phyloP scores from a whole-genome alignment of 2,329 filamentous ascomycete genomes.

The Akanthomyces uredinophilus region DNA sequence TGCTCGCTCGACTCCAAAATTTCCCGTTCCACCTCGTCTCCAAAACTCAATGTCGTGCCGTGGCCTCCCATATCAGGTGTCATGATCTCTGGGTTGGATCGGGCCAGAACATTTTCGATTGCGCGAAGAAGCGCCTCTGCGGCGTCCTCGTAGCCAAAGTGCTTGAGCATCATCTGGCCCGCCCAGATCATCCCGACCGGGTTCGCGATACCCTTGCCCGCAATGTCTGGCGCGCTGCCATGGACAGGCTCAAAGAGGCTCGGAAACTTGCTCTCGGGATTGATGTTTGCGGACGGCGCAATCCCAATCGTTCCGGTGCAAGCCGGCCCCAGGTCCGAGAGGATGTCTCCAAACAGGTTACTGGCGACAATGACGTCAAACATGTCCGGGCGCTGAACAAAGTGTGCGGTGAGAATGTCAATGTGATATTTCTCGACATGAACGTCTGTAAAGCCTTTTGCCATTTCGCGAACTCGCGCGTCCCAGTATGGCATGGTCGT shows the following conservation, averaged over 20 bases:
- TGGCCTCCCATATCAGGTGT: constrained; percentile 29
- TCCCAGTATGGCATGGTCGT: constrained; percentile 69
- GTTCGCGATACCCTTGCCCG: constrained; percentile 66
- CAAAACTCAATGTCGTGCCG: constrained; percentile 23
- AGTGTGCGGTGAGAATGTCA: constrained; percentile 60
- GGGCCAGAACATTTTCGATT: constrained; percentile 59
- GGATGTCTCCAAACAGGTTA: constrained; percentile 61
- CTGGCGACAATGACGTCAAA: constrained; percentile 61
- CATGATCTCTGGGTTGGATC: constrained; percentile 24
- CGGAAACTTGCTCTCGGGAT: constrained; percentile 48
- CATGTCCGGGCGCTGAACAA: constrained; percentile 54
- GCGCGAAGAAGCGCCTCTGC: constrained; percentile 53
- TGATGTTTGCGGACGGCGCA: constrained; percentile 64
- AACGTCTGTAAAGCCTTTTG: constrained; percentile 53
- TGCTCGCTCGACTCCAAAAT: constrained; percentile 13
- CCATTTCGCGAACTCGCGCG: constrained; percentile 50
- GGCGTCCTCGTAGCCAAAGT: constrained; percentile 23
- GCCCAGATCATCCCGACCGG: constrained; percentile 70
- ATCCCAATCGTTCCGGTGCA: constrained; percentile 68
- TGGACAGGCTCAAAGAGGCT: constrained; percentile 72
- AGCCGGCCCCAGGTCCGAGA: constrained; percentile 66
- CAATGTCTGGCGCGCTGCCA: constrained; percentile 68
- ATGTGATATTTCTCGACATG: constrained; percentile 61
- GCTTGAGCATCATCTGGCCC: constrained; percentile 42
- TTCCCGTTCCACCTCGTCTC: constrained; percentile 20